Evolutionary conservation across 768 basidiomycete genomes (phyloP).

Genomic region (Pleurotus tuoliensis): DNA sequence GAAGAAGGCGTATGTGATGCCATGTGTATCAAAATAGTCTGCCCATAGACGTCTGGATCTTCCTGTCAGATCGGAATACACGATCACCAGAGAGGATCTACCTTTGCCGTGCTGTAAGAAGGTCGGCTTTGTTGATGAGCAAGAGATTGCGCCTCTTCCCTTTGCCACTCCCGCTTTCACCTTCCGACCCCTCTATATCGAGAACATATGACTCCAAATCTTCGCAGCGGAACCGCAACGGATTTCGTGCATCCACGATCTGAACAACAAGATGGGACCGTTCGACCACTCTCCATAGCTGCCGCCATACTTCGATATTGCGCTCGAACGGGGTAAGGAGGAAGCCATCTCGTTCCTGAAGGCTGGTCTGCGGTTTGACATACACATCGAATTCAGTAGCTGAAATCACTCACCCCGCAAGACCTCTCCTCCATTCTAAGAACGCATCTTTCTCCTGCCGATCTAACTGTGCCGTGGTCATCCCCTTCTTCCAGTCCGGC

Average conservation of each 20-base stretch:
- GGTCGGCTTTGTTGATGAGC: slow-evolving; percentile 94
- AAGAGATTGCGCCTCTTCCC: slow-evolving; percentile 74
- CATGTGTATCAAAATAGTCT: slow-evolving; percentile 78
- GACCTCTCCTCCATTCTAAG: slow-evolving; percentile 86
- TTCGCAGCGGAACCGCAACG: slow-evolving; percentile 86
- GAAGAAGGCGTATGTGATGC: slow-evolving; percentile 85
- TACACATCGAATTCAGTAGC: not conserved
- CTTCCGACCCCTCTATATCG: slow-evolving; percentile 82
- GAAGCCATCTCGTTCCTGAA: slow-evolving; percentile 84
- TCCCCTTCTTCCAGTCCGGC: slow-evolving; percentile 83
- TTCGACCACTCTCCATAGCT: slow-evolving; percentile 96
- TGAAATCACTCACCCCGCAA: slow-evolving; percentile 72
- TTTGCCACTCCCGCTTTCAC: slow-evolving; percentile 71
- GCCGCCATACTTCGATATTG: slow-evolving; percentile 90
- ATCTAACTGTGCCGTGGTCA: slow-evolving; percentile 77
- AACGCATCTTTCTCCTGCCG: slow-evolving; percentile 87
- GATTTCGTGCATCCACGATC: slow-evolving; percentile 96
- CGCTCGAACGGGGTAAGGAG: slow-evolving; percentile 96
- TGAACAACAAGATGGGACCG: slow-evolving; percentile 92
- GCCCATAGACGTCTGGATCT: slow-evolving; percentile 76
- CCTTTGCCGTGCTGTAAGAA: slow-evolving; percentile 86
- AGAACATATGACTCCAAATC: slow-evolving; percentile 84
- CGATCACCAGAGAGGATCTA: slow-evolving; percentile 20
- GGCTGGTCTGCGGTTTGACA: slow-evolving; percentile 1
- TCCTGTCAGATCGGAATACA: no score